Conservation (phyloP, 257 asterid species). For the Gynochthodes officinalis region DNA sequence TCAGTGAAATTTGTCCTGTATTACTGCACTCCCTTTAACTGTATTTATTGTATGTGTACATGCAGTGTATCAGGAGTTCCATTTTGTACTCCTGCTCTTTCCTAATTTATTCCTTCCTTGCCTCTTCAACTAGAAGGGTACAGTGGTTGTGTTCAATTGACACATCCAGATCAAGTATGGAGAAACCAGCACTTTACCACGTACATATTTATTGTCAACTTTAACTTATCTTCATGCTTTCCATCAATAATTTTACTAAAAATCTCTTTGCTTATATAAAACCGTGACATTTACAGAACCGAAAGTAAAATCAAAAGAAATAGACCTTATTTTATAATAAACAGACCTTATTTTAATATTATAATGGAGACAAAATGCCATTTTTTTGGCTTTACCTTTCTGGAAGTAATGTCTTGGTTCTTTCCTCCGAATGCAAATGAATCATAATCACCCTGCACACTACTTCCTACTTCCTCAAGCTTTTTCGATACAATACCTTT, state of each 20-base stretch:
- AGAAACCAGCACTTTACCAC: neutral
- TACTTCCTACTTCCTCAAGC: constrained; percentile 49
- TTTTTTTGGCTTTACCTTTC: constrained; percentile 52
- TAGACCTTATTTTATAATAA: neutral
- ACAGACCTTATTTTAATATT: neutral
- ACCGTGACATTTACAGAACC: neutral
- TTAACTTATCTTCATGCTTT: too few species aligned
- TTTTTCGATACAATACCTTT: constrained; percentile 36
- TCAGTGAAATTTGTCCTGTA: too few species aligned
- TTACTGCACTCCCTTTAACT: too few species aligned
- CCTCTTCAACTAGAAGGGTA: too few species aligned
- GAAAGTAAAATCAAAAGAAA: neutral
- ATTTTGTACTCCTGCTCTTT: too few species aligned
- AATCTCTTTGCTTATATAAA: neutral
- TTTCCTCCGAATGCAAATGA: constrained; percentile 50
- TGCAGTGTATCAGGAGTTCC: too few species aligned
- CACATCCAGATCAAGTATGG: neutral
- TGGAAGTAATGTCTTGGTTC: constrained; percentile 47
- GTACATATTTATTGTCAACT: too few species aligned
- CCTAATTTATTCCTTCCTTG: too few species aligned
- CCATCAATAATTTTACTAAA: too few species aligned
- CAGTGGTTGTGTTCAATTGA: neutral
- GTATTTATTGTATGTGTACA: too few species aligned
- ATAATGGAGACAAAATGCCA: constrained; percentile 13
- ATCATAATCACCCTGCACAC: constrained; percentile 43